These are phyloP conservation scores for Trichoderma cornu-damae DNA, from an alignment of 2,329 filamentous ascomycete species.

Conservation along the genomic window DNA sequence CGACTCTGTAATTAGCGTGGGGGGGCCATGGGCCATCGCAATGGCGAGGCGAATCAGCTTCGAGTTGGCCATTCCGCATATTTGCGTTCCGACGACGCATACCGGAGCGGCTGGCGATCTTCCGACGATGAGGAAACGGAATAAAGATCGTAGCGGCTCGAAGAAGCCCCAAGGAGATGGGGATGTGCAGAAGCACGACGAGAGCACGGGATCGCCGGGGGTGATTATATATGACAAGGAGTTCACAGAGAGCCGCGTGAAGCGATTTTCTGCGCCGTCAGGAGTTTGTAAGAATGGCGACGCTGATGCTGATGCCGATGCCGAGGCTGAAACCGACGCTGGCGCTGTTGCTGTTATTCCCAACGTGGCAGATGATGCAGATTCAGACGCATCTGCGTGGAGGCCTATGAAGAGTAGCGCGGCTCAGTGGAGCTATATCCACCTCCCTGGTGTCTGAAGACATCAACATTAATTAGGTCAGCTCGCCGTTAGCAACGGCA, in stretches of 20 bases:
- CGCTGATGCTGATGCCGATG: not conserved
- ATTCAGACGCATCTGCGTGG: not conserved
- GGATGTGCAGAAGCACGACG: not conserved
- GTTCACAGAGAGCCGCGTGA: constrained; percentile 29
- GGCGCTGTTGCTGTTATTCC: constrained; percentile 15
- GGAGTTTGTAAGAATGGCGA: constrained; percentile 7
- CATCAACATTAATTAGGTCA: not conserved
- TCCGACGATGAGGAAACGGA: constrained; percentile 2
- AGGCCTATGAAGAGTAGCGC: constrained; percentile 25
- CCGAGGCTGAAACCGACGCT: not conserved
- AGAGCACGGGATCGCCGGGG: constrained; percentile 23
- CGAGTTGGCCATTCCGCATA: constrained; percentile 50
- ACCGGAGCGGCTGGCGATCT: constrained; percentile 48
- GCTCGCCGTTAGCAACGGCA: not conserved
- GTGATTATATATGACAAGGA: constrained; percentile 39
- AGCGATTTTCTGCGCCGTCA: constrained; percentile 29
- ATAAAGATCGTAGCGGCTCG: not conserved
- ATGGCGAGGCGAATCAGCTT: constrained; percentile 52
- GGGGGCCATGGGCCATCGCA: constrained; percentile 57
- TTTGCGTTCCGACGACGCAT: constrained; percentile 57
- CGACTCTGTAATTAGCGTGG: constrained; percentile 57
- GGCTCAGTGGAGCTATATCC: constrained; percentile 34
- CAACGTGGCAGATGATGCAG: constrained; percentile 18
- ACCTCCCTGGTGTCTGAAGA: constrained; percentile 35
- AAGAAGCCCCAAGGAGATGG: not conserved